phyloP scores from a whole-genome alignment of 1,284 basidiomycete genomes.

The Cutaneotrichosporon sp. region DNA sequence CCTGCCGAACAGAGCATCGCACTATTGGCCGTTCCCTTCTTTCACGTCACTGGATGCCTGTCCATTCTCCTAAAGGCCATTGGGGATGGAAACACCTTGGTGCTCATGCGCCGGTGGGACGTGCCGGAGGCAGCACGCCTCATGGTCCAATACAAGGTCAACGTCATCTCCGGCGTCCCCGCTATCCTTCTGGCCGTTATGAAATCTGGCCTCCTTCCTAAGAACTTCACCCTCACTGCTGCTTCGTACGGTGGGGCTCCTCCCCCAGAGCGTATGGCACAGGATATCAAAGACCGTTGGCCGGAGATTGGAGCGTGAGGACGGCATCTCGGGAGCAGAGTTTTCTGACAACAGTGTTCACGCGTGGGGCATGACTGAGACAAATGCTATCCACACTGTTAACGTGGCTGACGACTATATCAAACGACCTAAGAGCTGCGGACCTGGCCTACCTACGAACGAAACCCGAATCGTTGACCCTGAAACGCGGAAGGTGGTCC shows the following conservation, averaged over 20 bases:
- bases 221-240: constrained; percentile 26
- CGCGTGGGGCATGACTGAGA: constrained; percentile 45
- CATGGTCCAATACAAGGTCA: constrained; percentile 31
- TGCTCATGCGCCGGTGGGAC: constrained; percentile 35
- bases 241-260: constrained; percentile 44
- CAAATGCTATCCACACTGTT: constrained; percentile 38
- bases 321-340: constrained; percentile 29
- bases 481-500: constrained; percentile 21
- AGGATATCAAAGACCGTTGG: constrained; percentile 33
- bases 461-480: constrained; percentile 36
- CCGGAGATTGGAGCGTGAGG: constrained; percentile 32
- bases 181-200: constrained; percentile 36
- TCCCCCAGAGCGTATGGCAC: constrained; percentile 31
- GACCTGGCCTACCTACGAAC: constrained; percentile 27
- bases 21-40: constrained; percentile 41
- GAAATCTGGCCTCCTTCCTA: constrained; percentile 29
- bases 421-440: constrained; percentile 12
- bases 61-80: constrained; percentile 40
- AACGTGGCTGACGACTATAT: constrained; percentile 38
- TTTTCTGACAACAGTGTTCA: constrained; percentile 18
- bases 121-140: constrained; percentile 29
- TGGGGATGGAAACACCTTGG: constrained; percentile 40
- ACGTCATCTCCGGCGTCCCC: constrained; percentile 40
- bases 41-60: constrained; percentile 44
- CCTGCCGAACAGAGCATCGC: background rate